A percentile compares a stretch with the other conserved stretches of the same genome.
Conservation (phyloP, 2,329 filamentous ascomycete species). For the Ceratocystis ficicola region DNA sequence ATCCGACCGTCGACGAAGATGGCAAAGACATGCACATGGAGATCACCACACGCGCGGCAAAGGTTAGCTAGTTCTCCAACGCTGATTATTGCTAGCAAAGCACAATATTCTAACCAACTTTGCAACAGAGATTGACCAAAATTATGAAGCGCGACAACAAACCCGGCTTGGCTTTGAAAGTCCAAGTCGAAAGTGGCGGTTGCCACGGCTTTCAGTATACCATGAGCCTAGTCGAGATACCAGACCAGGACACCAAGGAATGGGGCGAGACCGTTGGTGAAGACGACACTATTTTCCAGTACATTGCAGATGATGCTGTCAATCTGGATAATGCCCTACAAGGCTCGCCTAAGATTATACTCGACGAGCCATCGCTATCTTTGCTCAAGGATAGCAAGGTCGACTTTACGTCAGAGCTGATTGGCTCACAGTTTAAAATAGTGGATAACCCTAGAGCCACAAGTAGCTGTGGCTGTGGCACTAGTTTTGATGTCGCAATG, state of each 20-base stretch:
- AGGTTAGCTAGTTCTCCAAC: constrained; percentile 47
- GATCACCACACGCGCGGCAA: constrained; percentile 71
- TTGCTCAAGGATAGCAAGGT: constrained; percentile 87
- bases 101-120: not conserved
- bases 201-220: constrained; percentile 98
- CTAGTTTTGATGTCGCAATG: constrained; percentile 86
- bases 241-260: constrained; percentile 30
- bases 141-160: constrained; percentile 64
- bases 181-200: constrained; percentile 83
- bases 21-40: constrained; percentile 73
- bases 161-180: constrained; percentile 72
- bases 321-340: constrained; percentile 26
- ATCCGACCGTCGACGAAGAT: constrained; percentile 68
- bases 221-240: constrained; percentile 67
- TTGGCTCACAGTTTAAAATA: constrained; percentile 82
- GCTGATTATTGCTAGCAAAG: constrained; percentile 22
- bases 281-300: constrained; percentile 82
- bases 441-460: constrained; percentile 83
- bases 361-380: constrained; percentile 79
- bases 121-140: constrained; percentile 52
- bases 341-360: constrained; percentile 60
- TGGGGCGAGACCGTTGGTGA: constrained; percentile 38
- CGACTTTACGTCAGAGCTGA: constrained; percentile 92
- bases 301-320: constrained; percentile 39
- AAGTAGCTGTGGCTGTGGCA: constrained; percentile 93